Percentiles rank a stretch among this genome's conserved stretches.
Evolutionary conservation across 345 rosid species (phyloP).

Genomic region (Barbarea vulgaris): DNA sequence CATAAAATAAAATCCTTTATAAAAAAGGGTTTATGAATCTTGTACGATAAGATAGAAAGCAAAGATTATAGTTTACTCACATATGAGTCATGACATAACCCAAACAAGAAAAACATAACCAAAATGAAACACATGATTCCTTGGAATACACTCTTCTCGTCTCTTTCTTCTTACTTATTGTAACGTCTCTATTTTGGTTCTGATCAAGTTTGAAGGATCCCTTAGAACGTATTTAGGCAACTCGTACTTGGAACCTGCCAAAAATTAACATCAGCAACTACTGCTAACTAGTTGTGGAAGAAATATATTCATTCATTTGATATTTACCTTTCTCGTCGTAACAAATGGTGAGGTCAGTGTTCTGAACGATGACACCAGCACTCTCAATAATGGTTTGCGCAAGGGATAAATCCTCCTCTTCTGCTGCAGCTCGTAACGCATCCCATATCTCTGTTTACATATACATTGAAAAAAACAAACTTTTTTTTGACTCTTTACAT

Average conservation of each 20-base stretch:
- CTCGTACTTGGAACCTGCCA: constrained; percentile 90
- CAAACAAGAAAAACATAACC: neutral
- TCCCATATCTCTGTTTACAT: constrained; percentile 76
- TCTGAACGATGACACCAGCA: constrained; percentile 78
- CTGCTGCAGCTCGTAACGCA: constrained; percentile 87
- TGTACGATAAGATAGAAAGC: constrained; percentile 1
- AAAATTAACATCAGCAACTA: neutral
- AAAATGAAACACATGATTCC: constrained; percentile 18
- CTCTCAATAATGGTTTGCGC: constrained; percentile 81
- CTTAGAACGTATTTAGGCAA: constrained; percentile 88
- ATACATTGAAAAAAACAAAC: neutral
- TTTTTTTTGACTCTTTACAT: neutral
- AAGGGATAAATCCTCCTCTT: constrained; percentile 57
- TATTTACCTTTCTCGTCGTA: constrained; percentile 82
- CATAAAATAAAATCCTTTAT: too few species aligned
- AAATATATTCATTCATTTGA: neutral
- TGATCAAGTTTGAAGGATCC: constrained; percentile 86
- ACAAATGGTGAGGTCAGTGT: constrained; percentile 71
- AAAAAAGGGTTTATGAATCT: neutral
- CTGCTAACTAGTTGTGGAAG: neutral
- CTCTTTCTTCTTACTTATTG: constrained; percentile 23
- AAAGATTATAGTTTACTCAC: neutral
- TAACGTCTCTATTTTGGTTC: constrained; percentile 27
- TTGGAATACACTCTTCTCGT: neutral
- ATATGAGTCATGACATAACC: neutral